phyloP scores from a whole-genome alignment of 208 protist genomes.

The Trypanosoma platydactyli region DNA sequence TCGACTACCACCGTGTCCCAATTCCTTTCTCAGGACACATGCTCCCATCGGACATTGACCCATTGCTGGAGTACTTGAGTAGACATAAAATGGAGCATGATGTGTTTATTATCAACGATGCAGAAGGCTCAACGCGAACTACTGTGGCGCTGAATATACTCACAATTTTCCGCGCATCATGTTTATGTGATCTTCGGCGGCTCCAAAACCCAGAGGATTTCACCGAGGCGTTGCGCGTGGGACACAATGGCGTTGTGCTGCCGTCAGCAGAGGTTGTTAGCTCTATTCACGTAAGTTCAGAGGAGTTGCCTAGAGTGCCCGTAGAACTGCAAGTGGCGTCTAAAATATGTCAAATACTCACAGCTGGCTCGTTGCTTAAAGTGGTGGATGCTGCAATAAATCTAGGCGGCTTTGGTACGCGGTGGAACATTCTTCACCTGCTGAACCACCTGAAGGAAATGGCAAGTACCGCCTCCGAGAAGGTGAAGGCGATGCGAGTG shows the following conservation, averaged over 20 bases:
- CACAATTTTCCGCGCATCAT: constrained; percentile 65
- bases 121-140: constrained; percentile 64
- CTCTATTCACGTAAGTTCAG: constrained; percentile 25
- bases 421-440: constrained; percentile 81
- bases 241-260: constrained; percentile 34
- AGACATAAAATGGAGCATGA: constrained; percentile 39
- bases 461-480: constrained; percentile 39
- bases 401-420: constrained; percentile 59
- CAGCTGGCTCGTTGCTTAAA: constrained; percentile 66
- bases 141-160: constrained; percentile 82
- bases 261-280: constrained; percentile 44
- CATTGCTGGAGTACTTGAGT: constrained; percentile 68
- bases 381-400: constrained; percentile 68
- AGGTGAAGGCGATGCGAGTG: constrained; percentile 54
- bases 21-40: constrained; percentile 83
- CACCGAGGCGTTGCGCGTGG: constrained; percentile 44
- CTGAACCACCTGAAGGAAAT: constrained; percentile 72
- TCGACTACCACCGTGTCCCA: constrained; percentile 76
- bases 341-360: constrained; percentile 89
- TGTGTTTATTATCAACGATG: constrained; percentile 82
- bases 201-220: constrained; percentile 44
- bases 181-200: constrained; percentile 43
- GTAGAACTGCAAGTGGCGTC: constrained; percentile 77
- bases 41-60: constrained; percentile 77
- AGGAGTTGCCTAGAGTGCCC: constrained; percentile 53